Conservation (phyloP, 2,329 filamentous ascomycete genomes). For the Cordyceps javanica region DNA sequence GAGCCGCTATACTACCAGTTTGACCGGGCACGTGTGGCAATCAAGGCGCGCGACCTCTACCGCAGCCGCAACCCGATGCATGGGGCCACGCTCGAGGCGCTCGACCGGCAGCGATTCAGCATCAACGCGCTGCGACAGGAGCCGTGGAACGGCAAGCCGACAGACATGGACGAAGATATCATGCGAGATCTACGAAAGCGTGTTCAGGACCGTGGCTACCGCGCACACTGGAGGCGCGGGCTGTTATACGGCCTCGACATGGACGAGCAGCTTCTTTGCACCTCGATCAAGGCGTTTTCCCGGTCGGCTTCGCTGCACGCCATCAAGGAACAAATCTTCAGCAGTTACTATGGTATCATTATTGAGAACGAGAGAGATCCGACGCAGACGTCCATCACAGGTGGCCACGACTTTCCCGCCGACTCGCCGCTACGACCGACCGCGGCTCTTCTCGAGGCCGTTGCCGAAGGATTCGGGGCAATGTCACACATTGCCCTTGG, state of each 20-base stretch:
- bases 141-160: constrained; percentile 26
- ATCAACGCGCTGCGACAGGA: constrained; percentile 20
- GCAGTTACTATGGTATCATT: constrained; percentile 25
- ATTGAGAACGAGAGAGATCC: constrained; percentile 18
- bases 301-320: constrained; percentile 29
- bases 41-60: constrained; percentile 34
- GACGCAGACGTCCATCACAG: constrained; percentile 21
- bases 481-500: constrained; percentile 58
- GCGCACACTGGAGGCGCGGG: constrained; percentile 24
- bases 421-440: constrained; percentile 55
- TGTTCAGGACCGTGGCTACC: constrained; percentile 21
- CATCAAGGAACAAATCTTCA: constrained; percentile 29
- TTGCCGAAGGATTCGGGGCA: constrained; percentile 64
- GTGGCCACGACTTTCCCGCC: constrained; percentile 33
- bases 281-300: constrained; percentile 35
- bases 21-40: constrained; percentile 33
- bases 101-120: constrained; percentile 27
- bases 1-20: constrained; percentile 42
- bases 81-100: constrained; percentile 17
- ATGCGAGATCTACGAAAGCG: constrained; percentile 22
- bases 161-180: constrained; percentile 20
- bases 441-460: constrained; percentile 50
- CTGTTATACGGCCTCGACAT: constrained; percentile 22
- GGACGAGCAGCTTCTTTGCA: constrained; percentile 35
- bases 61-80: constrained; percentile 15